Conservation (phyloP, 345 rosid genomes). For the Salix arbutifolia region DNA sequence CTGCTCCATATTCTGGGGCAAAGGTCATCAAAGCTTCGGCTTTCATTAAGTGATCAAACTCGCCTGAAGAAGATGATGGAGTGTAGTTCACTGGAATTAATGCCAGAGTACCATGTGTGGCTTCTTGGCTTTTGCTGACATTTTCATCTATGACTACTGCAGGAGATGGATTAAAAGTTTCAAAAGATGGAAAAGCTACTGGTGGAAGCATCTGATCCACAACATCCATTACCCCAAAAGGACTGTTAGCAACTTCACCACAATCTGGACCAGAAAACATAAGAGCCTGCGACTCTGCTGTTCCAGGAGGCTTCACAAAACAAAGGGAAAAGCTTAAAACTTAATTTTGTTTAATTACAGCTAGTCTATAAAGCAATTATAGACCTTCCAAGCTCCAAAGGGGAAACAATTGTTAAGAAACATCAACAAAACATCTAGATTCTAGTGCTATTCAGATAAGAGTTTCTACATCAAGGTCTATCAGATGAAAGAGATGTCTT, state of each 20-base stretch:
- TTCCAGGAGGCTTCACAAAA: constrained; percentile 92
- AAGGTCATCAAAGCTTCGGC: constrained; percentile 95
- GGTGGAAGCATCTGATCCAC: constrained; percentile 79
- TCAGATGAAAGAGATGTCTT: background rate
- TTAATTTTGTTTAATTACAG: background rate
- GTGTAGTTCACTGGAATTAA: constrained; percentile 46
- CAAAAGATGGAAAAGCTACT: constrained; percentile 71
- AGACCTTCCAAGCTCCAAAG: background rate
- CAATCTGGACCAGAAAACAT: constrained; percentile 74
- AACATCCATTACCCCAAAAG: constrained; percentile 68
- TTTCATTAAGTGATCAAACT: constrained; percentile 90
- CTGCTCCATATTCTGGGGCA: constrained; percentile 96
- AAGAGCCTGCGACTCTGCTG: constrained; percentile 90
- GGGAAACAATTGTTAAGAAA: background rate
- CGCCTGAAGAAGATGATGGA: constrained; percentile 46
- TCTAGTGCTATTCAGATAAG: background rate
- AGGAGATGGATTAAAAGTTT: constrained; percentile 67
- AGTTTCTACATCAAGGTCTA: background rate
- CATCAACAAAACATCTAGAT: background rate
- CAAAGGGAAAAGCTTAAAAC: constrained; percentile 11
- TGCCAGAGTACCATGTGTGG: constrained; percentile 38
- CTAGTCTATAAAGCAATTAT: background rate
- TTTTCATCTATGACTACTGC: constrained; percentile 52
- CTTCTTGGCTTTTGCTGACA: constrained; percentile 68
- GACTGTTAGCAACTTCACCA: constrained; percentile 81